Evolutionary conservation across 768 basidiomycete genomes (phyloP).

Genomic region (Tulasnella sp.): DNA sequence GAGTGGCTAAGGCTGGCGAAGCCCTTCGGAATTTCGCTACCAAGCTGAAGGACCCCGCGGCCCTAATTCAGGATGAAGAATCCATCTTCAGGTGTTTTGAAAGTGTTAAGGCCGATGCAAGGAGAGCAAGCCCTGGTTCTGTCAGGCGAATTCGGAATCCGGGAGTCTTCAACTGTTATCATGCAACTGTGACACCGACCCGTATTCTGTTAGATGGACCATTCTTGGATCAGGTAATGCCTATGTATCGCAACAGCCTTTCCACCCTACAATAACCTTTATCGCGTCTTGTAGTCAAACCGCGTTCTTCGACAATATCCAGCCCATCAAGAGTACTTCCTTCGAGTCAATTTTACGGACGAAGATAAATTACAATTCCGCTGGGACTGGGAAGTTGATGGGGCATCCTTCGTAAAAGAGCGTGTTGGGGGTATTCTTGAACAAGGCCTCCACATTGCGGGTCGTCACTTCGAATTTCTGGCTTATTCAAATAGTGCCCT

Average conservation of each 20-base stretch:
- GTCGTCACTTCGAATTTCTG: slow-evolving; percentile 51
- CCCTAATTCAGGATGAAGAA: background rate
- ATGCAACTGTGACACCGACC: slow-evolving; percentile 70
- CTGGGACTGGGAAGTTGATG: slow-evolving; percentile 62
- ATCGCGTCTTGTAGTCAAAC: slow-evolving; percentile 54
- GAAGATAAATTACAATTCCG: slow-evolving; percentile 67
- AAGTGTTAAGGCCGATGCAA: background rate
- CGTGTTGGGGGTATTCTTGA: slow-evolving; percentile 54
- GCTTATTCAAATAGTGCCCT: slow-evolving; percentile 69
- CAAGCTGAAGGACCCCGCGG: background rate
- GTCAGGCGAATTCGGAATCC: slow-evolving; percentile 2
- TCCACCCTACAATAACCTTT: background rate
- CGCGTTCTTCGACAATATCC: slow-evolving; percentile 64
- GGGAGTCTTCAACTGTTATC: slow-evolving; percentile 58
- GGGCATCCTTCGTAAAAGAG: slow-evolving; percentile 44
- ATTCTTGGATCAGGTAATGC: slow-evolving; percentile 30
- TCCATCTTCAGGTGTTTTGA: background rate
- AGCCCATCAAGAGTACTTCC: slow-evolving; percentile 56
- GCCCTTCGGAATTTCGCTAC: background rate
- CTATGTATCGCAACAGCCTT: background rate
- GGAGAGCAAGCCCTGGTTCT: background rate
- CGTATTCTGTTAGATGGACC: slow-evolving; percentile 72
- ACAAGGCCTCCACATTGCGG: slow-evolving; percentile 55
- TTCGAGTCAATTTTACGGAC: slow-evolving; percentile 79
- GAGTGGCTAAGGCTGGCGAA: background rate